Evolutionary conservation across 805 yeast genomes (phyloP).

Genomic region (Komagataella phaffii): DNA sequence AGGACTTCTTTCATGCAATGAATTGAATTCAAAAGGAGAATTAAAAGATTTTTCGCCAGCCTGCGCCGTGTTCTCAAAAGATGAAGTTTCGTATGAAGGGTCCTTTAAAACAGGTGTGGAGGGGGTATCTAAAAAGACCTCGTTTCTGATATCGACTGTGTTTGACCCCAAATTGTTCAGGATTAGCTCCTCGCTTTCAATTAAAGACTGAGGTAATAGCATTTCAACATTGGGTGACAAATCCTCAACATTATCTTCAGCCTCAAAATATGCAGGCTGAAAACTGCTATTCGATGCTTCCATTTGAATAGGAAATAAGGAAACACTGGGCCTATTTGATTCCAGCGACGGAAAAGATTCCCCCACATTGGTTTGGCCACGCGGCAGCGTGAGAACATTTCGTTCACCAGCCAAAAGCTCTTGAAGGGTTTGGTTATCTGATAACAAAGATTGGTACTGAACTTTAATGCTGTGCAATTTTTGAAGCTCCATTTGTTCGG

Average conservation of each 20-base stretch:
- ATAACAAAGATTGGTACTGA: conserved; percentile 6
- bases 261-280: background rate
- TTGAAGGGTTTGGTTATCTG: conserved; percentile 7
- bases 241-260: background rate
- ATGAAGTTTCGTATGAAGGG: background rate
- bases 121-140: background rate
- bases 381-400: background rate
- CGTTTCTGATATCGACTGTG: background rate
- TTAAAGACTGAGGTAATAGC: conserved; percentile 16
- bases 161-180: background rate
- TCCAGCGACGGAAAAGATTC: background rate
- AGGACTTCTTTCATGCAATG: background rate
- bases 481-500: conserved; percentile 21
- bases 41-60: background rate
- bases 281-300: background rate
- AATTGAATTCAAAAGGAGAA: background rate
- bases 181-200: conserved; percentile 12
- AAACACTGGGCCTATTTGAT: background rate
- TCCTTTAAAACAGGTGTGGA: background rate
- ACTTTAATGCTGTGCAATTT: conserved; percentile 14
- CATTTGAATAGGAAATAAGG: background rate
- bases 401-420: background rate
- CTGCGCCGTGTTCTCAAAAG: background rate
- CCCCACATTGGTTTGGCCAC: background rate
- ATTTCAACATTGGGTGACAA: conserved; percentile 8